Percentiles rank a stretch among this genome's conserved stretches.
These are phyloP conservation scores for Boletus rubescentipes DNA, from an alignment of 768 basidiomycete species.

Conservation along the genomic window DNA sequence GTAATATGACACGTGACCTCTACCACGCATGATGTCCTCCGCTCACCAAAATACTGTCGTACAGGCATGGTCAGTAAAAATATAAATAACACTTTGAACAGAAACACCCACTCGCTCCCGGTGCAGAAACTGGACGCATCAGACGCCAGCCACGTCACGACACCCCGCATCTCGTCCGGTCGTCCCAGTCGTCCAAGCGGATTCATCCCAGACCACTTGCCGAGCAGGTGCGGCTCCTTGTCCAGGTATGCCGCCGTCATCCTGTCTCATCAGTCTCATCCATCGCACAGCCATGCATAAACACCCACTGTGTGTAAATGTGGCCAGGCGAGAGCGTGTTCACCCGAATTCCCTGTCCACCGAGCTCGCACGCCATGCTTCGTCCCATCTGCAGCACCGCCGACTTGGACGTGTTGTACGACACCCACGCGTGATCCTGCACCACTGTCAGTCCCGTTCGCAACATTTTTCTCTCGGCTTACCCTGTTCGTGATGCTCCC, in stretches of 20 bases:
- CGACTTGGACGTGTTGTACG: slow-evolving; percentile 77
- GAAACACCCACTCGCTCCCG: slow-evolving; percentile 68
- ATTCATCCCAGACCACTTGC: slow-evolving; percentile 68
- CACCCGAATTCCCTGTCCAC: slow-evolving; percentile 61
- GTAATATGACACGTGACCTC: slow-evolving; percentile 18
- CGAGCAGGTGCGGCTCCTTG: slow-evolving; percentile 56
- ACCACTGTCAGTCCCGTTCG: background rate
- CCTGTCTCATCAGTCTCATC: slow-evolving; percentile 32
- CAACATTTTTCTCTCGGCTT: slow-evolving; percentile 1
- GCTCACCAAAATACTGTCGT: slow-evolving; percentile 28
- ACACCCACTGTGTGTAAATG: slow-evolving; percentile 64
- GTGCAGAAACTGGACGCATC: slow-evolving; percentile 80
- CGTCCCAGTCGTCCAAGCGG: slow-evolving; percentile 71
- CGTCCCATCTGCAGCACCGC: slow-evolving; percentile 79
- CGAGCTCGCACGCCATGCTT: slow-evolving; percentile 82
- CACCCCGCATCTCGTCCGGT: slow-evolving; percentile 72
- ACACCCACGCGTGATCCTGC: slow-evolving; percentile 73
- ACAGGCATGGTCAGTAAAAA: background rate
- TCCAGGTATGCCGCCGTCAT: slow-evolving; percentile 78
- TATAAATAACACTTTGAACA: too few relatives aligned
- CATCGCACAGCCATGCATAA: slow-evolving; percentile 17
- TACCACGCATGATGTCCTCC: slow-evolving; percentile 35
- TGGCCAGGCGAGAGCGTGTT: slow-evolving; percentile 77
- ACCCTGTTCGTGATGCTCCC: slow-evolving; percentile 74
- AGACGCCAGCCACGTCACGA: slow-evolving; percentile 67